These are phyloP conservation scores for Trichothecium sympodiale DNA, from an alignment of 2,329 filamentous ascomycete genomes.

Conservation along the genomic window DNA sequence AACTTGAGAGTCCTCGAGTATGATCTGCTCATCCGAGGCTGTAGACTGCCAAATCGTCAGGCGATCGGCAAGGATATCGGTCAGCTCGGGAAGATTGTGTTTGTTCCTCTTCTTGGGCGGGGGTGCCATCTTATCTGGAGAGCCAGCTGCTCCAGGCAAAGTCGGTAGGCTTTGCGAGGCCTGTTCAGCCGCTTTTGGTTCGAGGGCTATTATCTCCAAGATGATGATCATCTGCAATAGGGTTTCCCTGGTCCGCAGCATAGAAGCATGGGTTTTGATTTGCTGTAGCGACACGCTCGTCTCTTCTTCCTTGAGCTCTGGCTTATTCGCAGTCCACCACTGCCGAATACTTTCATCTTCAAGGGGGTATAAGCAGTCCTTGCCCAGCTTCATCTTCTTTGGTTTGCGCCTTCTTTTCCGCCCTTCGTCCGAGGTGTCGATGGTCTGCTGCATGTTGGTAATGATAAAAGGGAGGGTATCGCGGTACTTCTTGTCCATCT, in stretches of 20 bases:
- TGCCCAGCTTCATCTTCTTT: slow-evolving; percentile 58
- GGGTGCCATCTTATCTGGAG: slow-evolving; percentile 19
- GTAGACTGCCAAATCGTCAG: slow-evolving; percentile 79
- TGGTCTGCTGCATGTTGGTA: slow-evolving; percentile 39
- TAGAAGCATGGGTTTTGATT: slow-evolving; percentile 50
- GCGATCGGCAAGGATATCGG: slow-evolving; percentile 67
- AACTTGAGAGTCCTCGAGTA: slow-evolving; percentile 37
- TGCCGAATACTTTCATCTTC: slow-evolving; percentile 54
- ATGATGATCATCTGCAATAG: slow-evolving; percentile 73
- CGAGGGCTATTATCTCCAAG: slow-evolving; percentile 64
- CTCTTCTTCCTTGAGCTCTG: slow-evolving; percentile 38
- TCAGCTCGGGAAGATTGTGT: slow-evolving; percentile 51
- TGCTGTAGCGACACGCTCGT: slow-evolving; percentile 35
- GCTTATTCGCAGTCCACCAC: slow-evolving; percentile 59
- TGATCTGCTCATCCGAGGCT: slow-evolving; percentile 44
- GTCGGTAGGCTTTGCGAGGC: slow-evolving; percentile 34
- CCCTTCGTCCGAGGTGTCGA: slow-evolving; percentile 43
- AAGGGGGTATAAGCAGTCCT: slow-evolving; percentile 54
- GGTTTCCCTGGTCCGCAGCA: slow-evolving; percentile 63
- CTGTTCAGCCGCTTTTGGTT: slow-evolving; percentile 34
- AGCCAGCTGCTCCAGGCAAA: slow-evolving; percentile 24
- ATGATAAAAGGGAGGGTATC: slow-evolving; percentile 56
- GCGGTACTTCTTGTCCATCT: slow-evolving; percentile 73
- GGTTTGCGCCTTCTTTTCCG: slow-evolving; percentile 37
- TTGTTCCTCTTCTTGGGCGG: slow-evolving; percentile 44